Percentiles rank a stretch among this genome's conserved stretches.
These are phyloP conservation scores for Peronospora destructor DNA, from an alignment of 352 stramenopile genomes.

Conservation along the genomic window DNA sequence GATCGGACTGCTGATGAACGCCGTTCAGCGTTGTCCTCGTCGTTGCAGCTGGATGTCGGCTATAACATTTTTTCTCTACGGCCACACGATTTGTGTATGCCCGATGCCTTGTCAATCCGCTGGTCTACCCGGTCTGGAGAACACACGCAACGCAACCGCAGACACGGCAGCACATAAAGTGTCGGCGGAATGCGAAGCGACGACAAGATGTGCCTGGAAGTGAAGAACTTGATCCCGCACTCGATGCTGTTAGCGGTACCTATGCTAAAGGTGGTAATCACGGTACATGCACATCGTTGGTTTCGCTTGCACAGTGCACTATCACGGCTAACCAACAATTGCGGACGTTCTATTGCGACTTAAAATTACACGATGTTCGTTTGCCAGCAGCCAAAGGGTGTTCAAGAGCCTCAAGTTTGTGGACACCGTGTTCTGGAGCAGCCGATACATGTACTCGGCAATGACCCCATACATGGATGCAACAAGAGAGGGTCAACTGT, in stretches of 20 bases:
- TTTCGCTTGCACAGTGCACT: conserved; percentile 6
- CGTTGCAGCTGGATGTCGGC: conserved; percentile 11
- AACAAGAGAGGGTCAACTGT: conserved; percentile 4
- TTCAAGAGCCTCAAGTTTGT: conserved; percentile 19
- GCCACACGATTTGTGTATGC: conserved; percentile 1
- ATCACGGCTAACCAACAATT: conserved; percentile 20
- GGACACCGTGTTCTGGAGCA: background rate
- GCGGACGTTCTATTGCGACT: conserved; percentile 14
- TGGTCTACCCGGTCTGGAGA: background rate
- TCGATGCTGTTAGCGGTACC: conserved; percentile 10
- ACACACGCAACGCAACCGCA: conserved; percentile 4
- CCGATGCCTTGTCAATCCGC: conserved; percentile 6
- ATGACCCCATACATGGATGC: background rate
- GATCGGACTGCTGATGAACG: conserved; percentile 17
- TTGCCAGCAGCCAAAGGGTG: conserved; percentile 12
- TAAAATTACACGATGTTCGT: background rate
- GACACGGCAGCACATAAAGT: background rate
- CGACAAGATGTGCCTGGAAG: conserved; percentile 24
- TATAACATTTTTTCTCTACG: background rate
- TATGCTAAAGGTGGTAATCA: background rate
- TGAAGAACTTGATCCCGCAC: conserved; percentile 9
- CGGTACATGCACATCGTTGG: background rate
- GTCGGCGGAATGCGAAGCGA: conserved; percentile 9
- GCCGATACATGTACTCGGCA: too few species aligned
- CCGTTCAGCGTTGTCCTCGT: conserved; percentile 17